phyloP scores from a whole-genome alignment of 768 basidiomycete species.

The Chalciporus piperatus region DNA sequence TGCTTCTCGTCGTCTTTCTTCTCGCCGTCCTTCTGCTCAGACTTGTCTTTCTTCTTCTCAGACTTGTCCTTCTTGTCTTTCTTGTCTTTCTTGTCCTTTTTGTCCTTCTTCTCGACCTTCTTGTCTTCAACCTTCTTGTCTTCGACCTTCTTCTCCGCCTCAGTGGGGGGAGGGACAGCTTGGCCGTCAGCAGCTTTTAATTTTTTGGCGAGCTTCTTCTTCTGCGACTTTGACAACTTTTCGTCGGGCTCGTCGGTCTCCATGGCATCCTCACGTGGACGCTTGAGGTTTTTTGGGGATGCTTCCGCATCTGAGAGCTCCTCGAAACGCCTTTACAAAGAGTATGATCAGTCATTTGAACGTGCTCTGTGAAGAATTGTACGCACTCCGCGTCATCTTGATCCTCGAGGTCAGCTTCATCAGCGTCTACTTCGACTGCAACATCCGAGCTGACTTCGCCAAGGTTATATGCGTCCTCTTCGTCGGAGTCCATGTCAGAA shows the following conservation, averaged over 20 bases:
- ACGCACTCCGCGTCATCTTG: slow-evolving; percentile 43
- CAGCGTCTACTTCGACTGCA: slow-evolving; percentile 68
- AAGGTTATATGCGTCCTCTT: slow-evolving; percentile 59
- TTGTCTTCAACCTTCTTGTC: slow-evolving; percentile 32
- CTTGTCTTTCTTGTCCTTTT: slow-evolving; percentile 34
- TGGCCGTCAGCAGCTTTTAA: slow-evolving; percentile 59
- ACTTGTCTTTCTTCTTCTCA: slow-evolving; percentile 34
- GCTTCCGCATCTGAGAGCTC: slow-evolving; percentile 48
- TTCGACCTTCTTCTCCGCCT: slow-evolving; percentile 24
- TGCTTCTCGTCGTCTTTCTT: slow-evolving; percentile 28
- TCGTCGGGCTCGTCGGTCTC: slow-evolving; percentile 38
- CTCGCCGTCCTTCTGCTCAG: slow-evolving; percentile 33
- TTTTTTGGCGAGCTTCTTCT: slow-evolving; percentile 69
- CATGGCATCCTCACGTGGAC: slow-evolving; percentile 60
- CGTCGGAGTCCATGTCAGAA: slow-evolving; percentile 48
- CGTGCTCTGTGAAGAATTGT: background rate
- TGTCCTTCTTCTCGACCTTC: slow-evolving; percentile 64
- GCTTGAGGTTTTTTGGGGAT: slow-evolving; percentile 54
- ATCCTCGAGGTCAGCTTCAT: slow-evolving; percentile 57
- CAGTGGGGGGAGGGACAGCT: slow-evolving; percentile 32
- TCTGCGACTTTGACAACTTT: slow-evolving; percentile 50
- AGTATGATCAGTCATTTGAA: background rate
- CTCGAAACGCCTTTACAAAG: slow-evolving; percentile 57
- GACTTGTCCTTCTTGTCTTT: slow-evolving; percentile 30
- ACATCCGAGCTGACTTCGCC: slow-evolving; percentile 81